A percentile compares a stretch with the other conserved stretches of the same genome.
Evolutionary conservation across 768 basidiomycete genomes (phyloP).

Genomic region (Leccinum incarnatum): DNA sequence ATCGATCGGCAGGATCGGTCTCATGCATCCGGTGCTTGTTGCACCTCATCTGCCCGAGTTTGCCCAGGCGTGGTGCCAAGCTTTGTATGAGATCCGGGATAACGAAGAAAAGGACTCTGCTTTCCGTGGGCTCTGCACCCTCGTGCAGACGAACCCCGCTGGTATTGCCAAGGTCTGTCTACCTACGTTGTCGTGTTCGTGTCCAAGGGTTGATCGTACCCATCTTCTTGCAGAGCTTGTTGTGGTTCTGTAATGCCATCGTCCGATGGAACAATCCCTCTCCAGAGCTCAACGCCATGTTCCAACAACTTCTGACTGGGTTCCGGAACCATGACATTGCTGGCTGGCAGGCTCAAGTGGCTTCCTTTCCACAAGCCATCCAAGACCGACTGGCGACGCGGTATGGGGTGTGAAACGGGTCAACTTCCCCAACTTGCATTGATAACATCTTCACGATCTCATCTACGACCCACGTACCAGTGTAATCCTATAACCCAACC

Average conservation of each 20-base stretch:
- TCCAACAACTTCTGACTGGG: conserved; percentile 82
- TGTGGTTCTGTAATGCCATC: conserved; percentile 99
- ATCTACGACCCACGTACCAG: conserved; percentile 8
- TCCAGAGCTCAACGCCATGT: conserved; percentile 89
- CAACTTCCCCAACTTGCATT: background rate
- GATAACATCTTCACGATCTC: conserved; percentile 16
- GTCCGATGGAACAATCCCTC: conserved; percentile 95
- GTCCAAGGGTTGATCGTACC: conserved; percentile 4
- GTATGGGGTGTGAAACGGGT: conserved; percentile 70
- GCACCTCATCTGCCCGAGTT: conserved; percentile 89
- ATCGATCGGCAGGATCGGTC: conserved; percentile 92
- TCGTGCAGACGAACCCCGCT: conserved; percentile 91
- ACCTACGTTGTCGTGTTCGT: background rate
- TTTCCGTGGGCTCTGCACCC: conserved; percentile 94
- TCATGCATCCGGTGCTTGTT: conserved; percentile 86
- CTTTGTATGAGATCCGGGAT: conserved; percentile 96
- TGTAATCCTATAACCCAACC: conserved; percentile 15
- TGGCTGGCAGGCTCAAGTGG: conserved; percentile 82
- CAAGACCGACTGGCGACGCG: conserved; percentile 83
- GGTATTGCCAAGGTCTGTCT: conserved; percentile 84
- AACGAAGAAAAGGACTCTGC: conserved; percentile 99
- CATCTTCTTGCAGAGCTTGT: conserved; percentile 59
- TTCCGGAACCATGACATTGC: conserved; percentile 87
- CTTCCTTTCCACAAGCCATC: conserved; percentile 83
- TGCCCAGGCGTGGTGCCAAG: conserved; percentile 95